phyloP scores from a whole-genome alignment of 768 basidiomycete genomes.

The Lactifluus echinatus region DNA sequence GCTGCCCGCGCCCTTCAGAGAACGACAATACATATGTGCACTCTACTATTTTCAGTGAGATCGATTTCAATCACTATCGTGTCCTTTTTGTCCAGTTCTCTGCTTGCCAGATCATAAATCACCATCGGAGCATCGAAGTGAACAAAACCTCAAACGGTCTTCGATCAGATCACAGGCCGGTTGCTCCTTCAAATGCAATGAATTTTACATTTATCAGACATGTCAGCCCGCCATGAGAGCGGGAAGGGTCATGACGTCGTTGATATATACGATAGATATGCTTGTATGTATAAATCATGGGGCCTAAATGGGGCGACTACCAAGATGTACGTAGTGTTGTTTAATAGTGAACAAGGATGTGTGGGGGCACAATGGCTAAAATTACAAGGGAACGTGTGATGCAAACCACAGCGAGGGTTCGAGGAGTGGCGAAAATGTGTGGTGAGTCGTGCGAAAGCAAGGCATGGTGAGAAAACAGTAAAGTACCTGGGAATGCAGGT shows the following conservation, averaged over 20 bases:
- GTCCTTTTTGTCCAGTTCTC: too few species aligned
- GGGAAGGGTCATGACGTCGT: background rate
- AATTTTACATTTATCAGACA: background rate
- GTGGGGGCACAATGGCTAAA: background rate
- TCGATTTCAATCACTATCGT: background rate
- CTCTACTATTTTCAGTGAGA: background rate
- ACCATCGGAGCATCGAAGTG: too few species aligned
- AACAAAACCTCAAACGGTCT: too few species aligned
- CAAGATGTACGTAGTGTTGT: background rate
- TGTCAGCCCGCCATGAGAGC: background rate
- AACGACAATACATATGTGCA: too few species aligned
- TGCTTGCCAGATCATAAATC: too few species aligned
- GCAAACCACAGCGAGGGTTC: background rate
- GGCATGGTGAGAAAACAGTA: background rate
- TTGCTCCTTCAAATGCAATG: too few species aligned
- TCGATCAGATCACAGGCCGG: too few species aligned
- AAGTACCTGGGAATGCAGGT: slow-evolving; percentile 3
- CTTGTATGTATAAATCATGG: slow-evolving; percentile 1
- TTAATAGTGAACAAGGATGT: background rate
- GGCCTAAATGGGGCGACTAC: background rate
- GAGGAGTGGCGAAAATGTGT: background rate
- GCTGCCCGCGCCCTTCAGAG: too few species aligned
- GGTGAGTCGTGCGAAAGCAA: background rate
- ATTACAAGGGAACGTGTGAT: slow-evolving; percentile 2
- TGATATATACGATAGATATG: slow-evolving; percentile 1